phyloP scores from a whole-genome alignment of 73 alveolate genomes.

The Halteria grandinella region DNA sequence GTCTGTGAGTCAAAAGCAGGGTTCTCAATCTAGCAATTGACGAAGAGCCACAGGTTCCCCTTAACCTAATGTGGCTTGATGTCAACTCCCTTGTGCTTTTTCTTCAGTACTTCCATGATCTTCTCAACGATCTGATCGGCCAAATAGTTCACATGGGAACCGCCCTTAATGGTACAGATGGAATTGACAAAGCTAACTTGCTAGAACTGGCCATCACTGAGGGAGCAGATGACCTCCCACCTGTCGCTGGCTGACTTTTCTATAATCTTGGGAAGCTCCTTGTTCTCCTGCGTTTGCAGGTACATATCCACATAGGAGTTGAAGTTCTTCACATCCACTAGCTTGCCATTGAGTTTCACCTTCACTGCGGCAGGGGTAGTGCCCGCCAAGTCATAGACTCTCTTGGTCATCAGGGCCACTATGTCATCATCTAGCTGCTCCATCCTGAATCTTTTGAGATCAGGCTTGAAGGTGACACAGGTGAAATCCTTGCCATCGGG shows the following conservation, averaged over 20 bases:
- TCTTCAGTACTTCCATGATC: slow-evolving; percentile 23
- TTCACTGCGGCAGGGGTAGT: slow-evolving; percentile 87
- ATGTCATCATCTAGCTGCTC: slow-evolving; percentile 94
- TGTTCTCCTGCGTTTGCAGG: slow-evolving; percentile 74
- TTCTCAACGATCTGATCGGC: slow-evolving; percentile 87
- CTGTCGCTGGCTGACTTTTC: slow-evolving; percentile 7
- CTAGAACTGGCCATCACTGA: slow-evolving; percentile 97
- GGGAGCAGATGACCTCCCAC: slow-evolving; percentile 96
- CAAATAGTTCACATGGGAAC: slow-evolving; percentile 97
- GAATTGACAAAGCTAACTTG: slow-evolving; percentile 97
- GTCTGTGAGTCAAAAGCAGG: slow-evolving; percentile 99
- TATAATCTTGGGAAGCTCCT: slow-evolving; percentile 34
- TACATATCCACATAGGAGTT: slow-evolving; percentile 92
- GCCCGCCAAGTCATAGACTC: slow-evolving; percentile 99
- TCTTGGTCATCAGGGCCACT: slow-evolving; percentile 93
- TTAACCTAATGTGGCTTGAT: slow-evolving; percentile 45
- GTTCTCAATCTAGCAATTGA: slow-evolving; percentile 95
- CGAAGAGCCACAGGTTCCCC: slow-evolving; percentile 87
- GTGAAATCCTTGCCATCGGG: slow-evolving; percentile 82
- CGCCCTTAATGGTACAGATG: slow-evolving; percentile 96
- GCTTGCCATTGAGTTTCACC: slow-evolving; percentile 90
- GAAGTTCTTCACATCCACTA: slow-evolving; percentile 82
- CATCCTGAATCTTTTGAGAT: slow-evolving; percentile 94
- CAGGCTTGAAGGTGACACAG: slow-evolving; percentile 96
- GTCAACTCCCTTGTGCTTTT: slow-evolving; percentile 59